Evolutionary conservation across 2,329 filamentous ascomycete genomes (phyloP), one percentile per base, ranked within the genome.

Genomic region (Aureobasidium lini): DNA sequence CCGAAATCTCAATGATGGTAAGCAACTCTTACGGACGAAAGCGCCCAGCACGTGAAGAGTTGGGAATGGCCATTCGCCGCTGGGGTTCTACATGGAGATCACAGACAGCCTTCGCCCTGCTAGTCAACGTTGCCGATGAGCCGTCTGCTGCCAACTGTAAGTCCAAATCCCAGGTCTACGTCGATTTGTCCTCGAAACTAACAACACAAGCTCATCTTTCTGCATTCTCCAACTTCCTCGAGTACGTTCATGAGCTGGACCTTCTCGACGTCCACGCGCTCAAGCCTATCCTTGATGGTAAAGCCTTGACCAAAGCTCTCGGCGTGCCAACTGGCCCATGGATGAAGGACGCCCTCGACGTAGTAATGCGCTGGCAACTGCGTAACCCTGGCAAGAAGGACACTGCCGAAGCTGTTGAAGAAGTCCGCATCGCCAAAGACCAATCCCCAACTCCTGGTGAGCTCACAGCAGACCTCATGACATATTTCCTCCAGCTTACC

Each of bases 301-400:
- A 82, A 40, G 77, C 86, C 56, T 80, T 97, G 18, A 82, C 84
- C 16, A 80, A 84, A 62, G 84, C 82, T 4, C 77, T 97, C 3
- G 76, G 74, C 16, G 83, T 81, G 0, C 85, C 84, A 63, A 86
- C 89, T 0, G 90, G 90, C 1, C 85, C 79, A n/a, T 97, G 93
- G 93, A 88, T 95, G 81, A 84, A 84, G 57, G 79, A 81, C 47
- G 91, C 91, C 3, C 75, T 96, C 48, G 87, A 95, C 34, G 77
- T 91, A 4, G 88, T 90, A 62, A 83, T 95, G 72, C 85, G 85
- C 62, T 97, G 92, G 91, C 94, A 97, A 73, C 80, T 97, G 56
- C 82, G 89, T 39, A 84, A 97, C 68, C 90, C 91, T 0, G 79
- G 79, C 4, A 77, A 76, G 60, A 82, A 79, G 3, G 86, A 92